Conservation (phyloP, 177 flowering plant genomes). For the Vitis hybrid region DNA sequence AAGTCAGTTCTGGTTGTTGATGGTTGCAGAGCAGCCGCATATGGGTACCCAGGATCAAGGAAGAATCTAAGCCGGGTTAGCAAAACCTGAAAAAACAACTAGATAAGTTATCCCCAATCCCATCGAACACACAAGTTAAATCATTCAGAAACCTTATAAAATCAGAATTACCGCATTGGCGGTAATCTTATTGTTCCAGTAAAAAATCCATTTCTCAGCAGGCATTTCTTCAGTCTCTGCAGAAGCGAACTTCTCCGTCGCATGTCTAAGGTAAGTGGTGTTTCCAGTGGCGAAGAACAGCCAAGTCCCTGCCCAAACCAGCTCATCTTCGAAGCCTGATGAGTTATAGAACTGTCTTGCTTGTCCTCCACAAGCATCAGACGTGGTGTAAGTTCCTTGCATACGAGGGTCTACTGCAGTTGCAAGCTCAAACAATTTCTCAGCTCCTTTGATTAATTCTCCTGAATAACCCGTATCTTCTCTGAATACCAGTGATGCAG, state of each 20-base stretch:
- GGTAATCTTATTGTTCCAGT: slow-evolving; percentile 72
- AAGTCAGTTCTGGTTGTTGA: slow-evolving; percentile 33
- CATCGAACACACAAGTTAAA: background rate
- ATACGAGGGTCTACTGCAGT: slow-evolving; percentile 9
- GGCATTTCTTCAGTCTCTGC: slow-evolving; percentile 28
- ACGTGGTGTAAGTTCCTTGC: slow-evolving; percentile 39
- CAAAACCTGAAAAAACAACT: slow-evolving; percentile 37
- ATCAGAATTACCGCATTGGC: slow-evolving; percentile 41
- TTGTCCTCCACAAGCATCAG: slow-evolving; percentile 43
- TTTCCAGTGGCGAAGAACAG: slow-evolving; percentile 70
- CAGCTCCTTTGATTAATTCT: slow-evolving; percentile 40
- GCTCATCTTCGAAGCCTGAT: slow-evolving; percentile 54
- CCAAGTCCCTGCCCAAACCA: slow-evolving; percentile 75
- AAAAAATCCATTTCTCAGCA: slow-evolving; percentile 39
- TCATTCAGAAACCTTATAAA: background rate
- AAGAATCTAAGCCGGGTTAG: slow-evolving; percentile 51
- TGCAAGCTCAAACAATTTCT: slow-evolving; percentile 37
- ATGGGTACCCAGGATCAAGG: slow-evolving; percentile 55
- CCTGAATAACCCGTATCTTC: slow-evolving; percentile 37
- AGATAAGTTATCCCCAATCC: background rate
- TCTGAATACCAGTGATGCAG: slow-evolving; percentile 70
- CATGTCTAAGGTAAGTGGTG: slow-evolving; percentile 38
- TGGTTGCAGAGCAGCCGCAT: slow-evolving; percentile 34
- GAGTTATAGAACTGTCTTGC: slow-evolving; percentile 60
- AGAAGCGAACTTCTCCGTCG: slow-evolving; percentile 22